Evolutionary conservation across 805 yeast genomes (phyloP), one percentile per base, ranked within the genome.

Genomic region (Saccharomycopsis capsularis): DNA sequence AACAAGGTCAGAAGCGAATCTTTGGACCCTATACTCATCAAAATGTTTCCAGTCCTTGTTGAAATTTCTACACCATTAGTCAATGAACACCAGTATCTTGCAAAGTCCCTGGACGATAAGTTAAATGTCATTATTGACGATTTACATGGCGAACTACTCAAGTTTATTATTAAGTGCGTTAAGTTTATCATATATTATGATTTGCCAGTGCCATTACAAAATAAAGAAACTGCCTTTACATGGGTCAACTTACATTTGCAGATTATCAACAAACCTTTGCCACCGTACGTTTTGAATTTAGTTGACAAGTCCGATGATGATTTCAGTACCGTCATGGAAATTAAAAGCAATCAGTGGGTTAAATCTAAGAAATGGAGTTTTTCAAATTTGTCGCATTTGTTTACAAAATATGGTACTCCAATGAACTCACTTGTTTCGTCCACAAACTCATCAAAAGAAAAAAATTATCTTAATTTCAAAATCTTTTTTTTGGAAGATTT

Each of bases 291-390:
- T 1, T 51, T 71, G 52, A 68, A 71, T 18, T 57, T 75, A n/a
- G 80, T 23, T n/a, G 3, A 15, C 22, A 22, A 36, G 3, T 3
- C 5, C 21, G 42, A 36, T 15, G 30, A 21, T n/a, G 42, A 44
- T 15, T 4, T 7, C 11, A 19, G 27, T 3, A 24, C n/a, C 16
- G 24, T n/a, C 6, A 18, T 18, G 7, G 82, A 78, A 37, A 69
- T 78, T 44, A 69, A 67, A 42, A 56, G 65, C 19, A 69, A 75
- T 57, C 82, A 79, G 43, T 85, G 83, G 83, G 81, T 70, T 60
- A 91, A 79, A 66, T 76, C 79, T 57, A 90, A 76, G 68, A 93
- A 91, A 63, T 91, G 98, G 97, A 78, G 95, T 0, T 81, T 80
- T 59, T 88, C 87, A 22, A 88, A 86, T 62, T 62, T 90, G 37